Conservation (phyloP, 2,329 filamentous ascomycete species). For the Colletotrichum higginsianum region DNA sequence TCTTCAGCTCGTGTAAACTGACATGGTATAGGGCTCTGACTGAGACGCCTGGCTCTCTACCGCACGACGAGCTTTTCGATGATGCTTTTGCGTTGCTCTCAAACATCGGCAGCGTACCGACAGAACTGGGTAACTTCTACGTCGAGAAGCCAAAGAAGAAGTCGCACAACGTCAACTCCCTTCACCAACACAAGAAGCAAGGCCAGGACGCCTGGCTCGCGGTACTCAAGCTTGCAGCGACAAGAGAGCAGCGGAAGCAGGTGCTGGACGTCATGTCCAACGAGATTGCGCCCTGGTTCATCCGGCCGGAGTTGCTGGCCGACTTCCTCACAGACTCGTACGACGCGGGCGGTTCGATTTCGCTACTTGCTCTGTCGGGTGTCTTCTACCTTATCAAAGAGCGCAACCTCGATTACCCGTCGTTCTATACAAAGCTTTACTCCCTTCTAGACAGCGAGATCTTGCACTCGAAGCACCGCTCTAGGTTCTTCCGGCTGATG, state of each 20-base stretch:
- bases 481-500: conserved; percentile 91
- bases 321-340: conserved; percentile 98
- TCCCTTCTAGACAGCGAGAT: conserved; percentile 89
- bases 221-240: conserved; percentile 77
- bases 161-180: conserved; percentile 75
- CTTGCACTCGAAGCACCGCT: conserved; percentile 94
- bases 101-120: conserved; percentile 79
- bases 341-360: conserved; percentile 86
- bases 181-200: conserved; percentile 80
- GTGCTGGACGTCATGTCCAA: conserved; percentile 82
- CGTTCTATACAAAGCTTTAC: conserved; percentile 95
- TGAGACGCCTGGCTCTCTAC: conserved; percentile 43
- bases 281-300: conserved; percentile 90
- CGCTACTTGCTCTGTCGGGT: conserved; percentile 89
- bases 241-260: conserved; percentile 82
- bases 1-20: conserved; percentile 12
- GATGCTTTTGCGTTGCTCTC: conserved; percentile 75
- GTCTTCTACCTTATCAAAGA: conserved; percentile 95
- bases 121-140: conserved; percentile 79
- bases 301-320: conserved; percentile 88
- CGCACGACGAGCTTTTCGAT: conserved; percentile 62
- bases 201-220: conserved; percentile 91
- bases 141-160: conserved; percentile 75
- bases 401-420: conserved; percentile 95
- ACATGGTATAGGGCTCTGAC: conserved; percentile 51